Conservation (phyloP, 257 asterid genomes). For the Nicotiana undulata region DNA sequence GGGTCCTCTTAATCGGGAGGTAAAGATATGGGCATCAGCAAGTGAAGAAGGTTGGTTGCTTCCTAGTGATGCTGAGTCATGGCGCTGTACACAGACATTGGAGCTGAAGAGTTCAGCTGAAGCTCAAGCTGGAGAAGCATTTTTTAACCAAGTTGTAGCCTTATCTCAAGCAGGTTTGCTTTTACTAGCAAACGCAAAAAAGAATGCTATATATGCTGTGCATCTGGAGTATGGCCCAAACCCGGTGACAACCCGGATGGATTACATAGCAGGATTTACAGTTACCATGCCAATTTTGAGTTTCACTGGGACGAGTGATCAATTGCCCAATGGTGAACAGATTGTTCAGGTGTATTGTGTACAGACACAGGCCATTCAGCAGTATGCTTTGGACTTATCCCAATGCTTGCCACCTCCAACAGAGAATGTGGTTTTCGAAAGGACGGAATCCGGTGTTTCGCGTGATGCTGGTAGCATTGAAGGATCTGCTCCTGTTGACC, state of each 20-base stretch:
- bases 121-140: slow-evolving; percentile 58
- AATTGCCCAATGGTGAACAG: slow-evolving; percentile 79
- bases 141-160: slow-evolving; percentile 95
- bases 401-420: slow-evolving; percentile 85
- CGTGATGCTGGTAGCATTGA: slow-evolving; percentile 43
- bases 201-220: slow-evolving; percentile 92
- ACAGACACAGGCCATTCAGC: slow-evolving; percentile 98
- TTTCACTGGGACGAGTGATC: slow-evolving; percentile 85
- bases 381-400: slow-evolving; percentile 83
- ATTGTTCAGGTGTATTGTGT: slow-evolving; percentile 91
- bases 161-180: slow-evolving; percentile 74
- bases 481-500: slow-evolving; percentile 37
- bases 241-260: slow-evolving; percentile 80
- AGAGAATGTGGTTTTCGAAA: slow-evolving; percentile 51
- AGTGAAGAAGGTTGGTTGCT: slow-evolving; percentile 99
- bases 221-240: slow-evolving; percentile 83
- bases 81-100: slow-evolving; percentile 84
- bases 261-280: slow-evolving; percentile 82
- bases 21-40: slow-evolving; percentile 83
- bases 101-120: slow-evolving; percentile 71
- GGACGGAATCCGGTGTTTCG: slow-evolving; percentile 46
- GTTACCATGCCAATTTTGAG: slow-evolving; percentile 97
- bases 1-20: slow-evolving; percentile 89
- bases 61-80: slow-evolving; percentile 84
- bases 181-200: slow-evolving; percentile 88